Conservation (phyloP, 495 filamentous ascomycete species). For the Aspergillus sclerotiicarbonarius region DNA sequence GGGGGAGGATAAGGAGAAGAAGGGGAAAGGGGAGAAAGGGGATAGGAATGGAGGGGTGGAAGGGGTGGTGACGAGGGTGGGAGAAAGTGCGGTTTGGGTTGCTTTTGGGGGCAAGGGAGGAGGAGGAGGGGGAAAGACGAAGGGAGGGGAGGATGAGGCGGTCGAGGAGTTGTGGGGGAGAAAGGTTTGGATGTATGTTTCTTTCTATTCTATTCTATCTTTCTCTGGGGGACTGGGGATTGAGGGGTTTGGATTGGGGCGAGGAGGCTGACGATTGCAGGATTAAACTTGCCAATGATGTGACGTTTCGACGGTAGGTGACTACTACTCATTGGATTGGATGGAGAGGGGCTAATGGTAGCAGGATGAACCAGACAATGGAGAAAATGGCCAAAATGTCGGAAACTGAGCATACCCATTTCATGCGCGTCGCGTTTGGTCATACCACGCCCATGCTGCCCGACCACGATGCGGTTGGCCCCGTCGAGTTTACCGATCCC, state of each 20-base stretch:
- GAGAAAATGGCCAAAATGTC: constrained; percentile 68
- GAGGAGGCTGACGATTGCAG: not conserved
- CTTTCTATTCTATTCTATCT: constrained; percentile 1
- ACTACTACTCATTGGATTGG: not conserved
- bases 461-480: constrained; percentile 54
- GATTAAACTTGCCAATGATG: constrained; percentile 86
- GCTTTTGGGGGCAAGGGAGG: constrained; percentile 66
- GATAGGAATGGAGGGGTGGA: constrained; percentile 49
- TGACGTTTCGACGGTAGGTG: constrained; percentile 75
- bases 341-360: constrained; percentile 2
- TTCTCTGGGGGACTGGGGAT: not conserved
- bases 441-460: constrained; percentile 37
- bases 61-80: constrained; percentile 77
- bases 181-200: constrained; percentile 60
- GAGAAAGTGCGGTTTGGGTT: constrained; percentile 57
- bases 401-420: constrained; percentile 65
- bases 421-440: constrained; percentile 84
- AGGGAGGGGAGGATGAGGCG: constrained; percentile 53
- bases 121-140: constrained; percentile 34
- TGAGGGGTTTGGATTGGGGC: not conserved
- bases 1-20: constrained; percentile 68
- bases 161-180: constrained; percentile 59
- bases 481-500: constrained; percentile 73
- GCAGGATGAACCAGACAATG: constrained; percentile 91
- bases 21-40: constrained; percentile 53